Base-by-base conservation (phyloP, 176 grass and related monocot genomes). In the Hordeum vulgare region DNA sequence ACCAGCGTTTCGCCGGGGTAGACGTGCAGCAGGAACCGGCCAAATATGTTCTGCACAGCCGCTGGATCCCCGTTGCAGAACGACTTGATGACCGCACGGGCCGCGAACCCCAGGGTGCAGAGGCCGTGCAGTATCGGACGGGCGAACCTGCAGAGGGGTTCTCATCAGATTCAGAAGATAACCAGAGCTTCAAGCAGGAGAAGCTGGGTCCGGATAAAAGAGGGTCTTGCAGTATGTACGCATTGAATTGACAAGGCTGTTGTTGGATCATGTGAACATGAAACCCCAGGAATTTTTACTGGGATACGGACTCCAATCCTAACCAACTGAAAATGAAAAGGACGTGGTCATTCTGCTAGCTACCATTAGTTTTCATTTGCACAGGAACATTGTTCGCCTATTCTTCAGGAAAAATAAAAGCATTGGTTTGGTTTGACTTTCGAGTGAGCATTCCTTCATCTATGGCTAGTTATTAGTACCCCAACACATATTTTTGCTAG, bases 101-200 rank as follows among this genome's bases (percentile, higher is more conserved):
- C 41, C 20, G 93, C 80, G 57, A 90, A 92, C 36, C 96, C 96
- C 13, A 96, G 87, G 18, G 91, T 94, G 60, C 93, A 94, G n/a
- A 98, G 88, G 2, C 96, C 96, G 34, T 98, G 96, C 12, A 90
- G 93, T 45, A 99, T 94, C 8, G 93, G 93, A 56, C 93, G 91
- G 39, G 76, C 87, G 63, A 98, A 98, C 89, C 93, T 96, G 80
- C 44, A 84, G 11, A 62, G 60, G 59, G 28, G 26, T n/a, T n/a
- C 6, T 57, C 36, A 12, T 79, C 75, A 90, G 80, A 67, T 81
- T 62, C 24, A 1, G 8, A 57, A 40, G 82, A 23, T 51, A 24
- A 61, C 53, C 61, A 28, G 36, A 87, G 69, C 37, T 85, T 33
- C 40, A 65, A 35, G 40, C 62, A 78, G 44, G 65, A 74, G 65